Evolutionary conservation across 352 stramenopile genomes (phyloP).

Genomic region (Pythium guiyangense): DNA sequence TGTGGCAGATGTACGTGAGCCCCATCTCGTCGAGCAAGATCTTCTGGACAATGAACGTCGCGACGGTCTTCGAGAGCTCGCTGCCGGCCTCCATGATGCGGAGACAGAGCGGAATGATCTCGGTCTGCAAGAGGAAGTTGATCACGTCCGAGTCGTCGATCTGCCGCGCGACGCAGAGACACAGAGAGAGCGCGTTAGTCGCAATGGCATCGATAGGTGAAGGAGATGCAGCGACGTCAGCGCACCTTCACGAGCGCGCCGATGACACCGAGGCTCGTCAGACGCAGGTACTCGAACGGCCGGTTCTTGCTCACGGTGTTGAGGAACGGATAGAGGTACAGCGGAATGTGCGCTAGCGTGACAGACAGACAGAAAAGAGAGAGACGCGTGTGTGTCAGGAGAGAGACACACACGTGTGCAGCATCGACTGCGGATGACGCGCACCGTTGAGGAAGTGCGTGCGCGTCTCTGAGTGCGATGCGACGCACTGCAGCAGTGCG

Average conservation of each 20-base stretch:
- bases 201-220: neutral
- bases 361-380: neutral
- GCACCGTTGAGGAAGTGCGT: constrained; percentile 94
- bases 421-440: neutral
- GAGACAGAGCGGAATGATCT: constrained; percentile 99
- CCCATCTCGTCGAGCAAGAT: constrained; percentile 98
- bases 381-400: neutral
- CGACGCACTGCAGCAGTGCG: constrained; percentile 97
- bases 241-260: constrained; percentile 96
- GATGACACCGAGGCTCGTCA: constrained; percentile 98
- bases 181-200: neutral
- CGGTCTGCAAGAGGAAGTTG: constrained; percentile 98
- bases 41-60: constrained; percentile 99
- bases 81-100: constrained; percentile 98
- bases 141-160: constrained; percentile 99
- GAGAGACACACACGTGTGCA: neutral
- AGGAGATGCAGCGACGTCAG: neutral
- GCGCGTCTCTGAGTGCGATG: constrained; percentile 95
- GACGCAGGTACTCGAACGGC: constrained; percentile 98
- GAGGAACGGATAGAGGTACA: constrained; percentile 99
- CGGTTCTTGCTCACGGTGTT: constrained; percentile 98
- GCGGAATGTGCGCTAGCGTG: constrained; percentile 91
- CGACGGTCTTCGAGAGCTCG: constrained; percentile 98
- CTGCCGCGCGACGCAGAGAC: constrained; percentile 20
- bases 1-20: constrained; percentile 98